Conservation (phyloP, 1,139 yeast genomes). For the Debaryomyces sp. region DNA sequence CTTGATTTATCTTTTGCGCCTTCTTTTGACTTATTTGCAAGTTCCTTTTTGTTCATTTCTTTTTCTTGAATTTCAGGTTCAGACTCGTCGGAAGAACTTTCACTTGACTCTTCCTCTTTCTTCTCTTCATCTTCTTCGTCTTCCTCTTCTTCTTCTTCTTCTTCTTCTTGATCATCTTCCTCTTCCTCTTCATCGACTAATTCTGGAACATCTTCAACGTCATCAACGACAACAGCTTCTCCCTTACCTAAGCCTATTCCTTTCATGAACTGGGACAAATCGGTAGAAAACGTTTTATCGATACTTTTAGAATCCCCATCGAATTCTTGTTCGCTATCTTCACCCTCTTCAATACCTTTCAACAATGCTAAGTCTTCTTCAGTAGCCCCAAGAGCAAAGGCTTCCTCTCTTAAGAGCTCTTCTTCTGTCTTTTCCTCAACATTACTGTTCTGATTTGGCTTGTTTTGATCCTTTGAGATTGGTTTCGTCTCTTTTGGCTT, state of each 20-base stretch:
- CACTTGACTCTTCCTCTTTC: slow-evolving; percentile 13
- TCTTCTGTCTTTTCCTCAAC: slow-evolving; percentile 19
- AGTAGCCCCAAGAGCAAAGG: slow-evolving; percentile 67
- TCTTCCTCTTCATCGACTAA: slow-evolving; percentile 22
- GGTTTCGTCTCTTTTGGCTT: slow-evolving; percentile 9
- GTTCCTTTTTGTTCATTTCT: slow-evolving; percentile 15
- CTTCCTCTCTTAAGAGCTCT: slow-evolving; percentile 65
- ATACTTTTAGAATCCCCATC: slow-evolving; percentile 34
- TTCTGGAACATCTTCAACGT: slow-evolving; percentile 32
- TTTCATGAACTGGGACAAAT: slow-evolving; percentile 66
- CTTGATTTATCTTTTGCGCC: slow-evolving; percentile 8
- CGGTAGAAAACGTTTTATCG: slow-evolving; percentile 57
- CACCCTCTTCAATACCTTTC: slow-evolving; percentile 54
- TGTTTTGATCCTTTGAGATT: background rate
- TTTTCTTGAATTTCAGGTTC: slow-evolving; percentile 13
- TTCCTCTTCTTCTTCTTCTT: slow-evolving; percentile 22
- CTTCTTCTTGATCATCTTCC: slow-evolving; percentile 22
- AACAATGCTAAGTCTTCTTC: slow-evolving; percentile 64
- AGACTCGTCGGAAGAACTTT: slow-evolving; percentile 1
- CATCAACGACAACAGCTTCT: slow-evolving; percentile 36
- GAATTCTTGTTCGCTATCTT: slow-evolving; percentile 67
- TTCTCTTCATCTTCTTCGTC: slow-evolving; percentile 13
- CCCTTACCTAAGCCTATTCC: slow-evolving; percentile 62
- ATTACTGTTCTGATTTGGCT: slow-evolving; percentile 9
- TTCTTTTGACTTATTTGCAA: background rate